phyloP scores from a whole-genome alignment of 768 basidiomycete species.

The Pulveroboletus ravenelii region DNA sequence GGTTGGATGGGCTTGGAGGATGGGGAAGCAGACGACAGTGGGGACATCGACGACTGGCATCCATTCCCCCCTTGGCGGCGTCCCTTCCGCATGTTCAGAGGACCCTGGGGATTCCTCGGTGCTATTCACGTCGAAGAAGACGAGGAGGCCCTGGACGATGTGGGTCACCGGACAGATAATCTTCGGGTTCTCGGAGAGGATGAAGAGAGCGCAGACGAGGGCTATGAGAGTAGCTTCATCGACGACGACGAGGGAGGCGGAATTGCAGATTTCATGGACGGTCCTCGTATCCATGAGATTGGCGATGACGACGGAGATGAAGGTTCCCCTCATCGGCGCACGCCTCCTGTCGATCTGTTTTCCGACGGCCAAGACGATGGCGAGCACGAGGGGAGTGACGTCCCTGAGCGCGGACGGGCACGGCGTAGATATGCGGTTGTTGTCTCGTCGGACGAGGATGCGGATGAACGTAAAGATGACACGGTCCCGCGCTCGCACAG shows the following conservation, averaged over 20 bases:
- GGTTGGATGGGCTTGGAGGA: conserved; percentile 31
- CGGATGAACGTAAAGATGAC: conserved; percentile 2
- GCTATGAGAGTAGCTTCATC: conserved; percentile 54
- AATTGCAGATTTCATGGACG: not conserved
- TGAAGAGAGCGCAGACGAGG: conserved; percentile 32
- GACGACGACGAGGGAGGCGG: conserved; percentile 37
- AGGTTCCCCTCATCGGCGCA: not conserved
- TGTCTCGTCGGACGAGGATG: conserved; percentile 20
- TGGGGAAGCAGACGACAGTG: conserved; percentile 33
- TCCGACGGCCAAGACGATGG: conserved; percentile 14
- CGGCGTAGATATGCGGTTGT: not conserved
- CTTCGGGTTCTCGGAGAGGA: conserved; percentile 9
- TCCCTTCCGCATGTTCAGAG: conserved; percentile 12
- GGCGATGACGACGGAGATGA: conserved; percentile 11
- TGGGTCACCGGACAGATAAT: not conserved
- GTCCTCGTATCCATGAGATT: conserved; percentile 25
- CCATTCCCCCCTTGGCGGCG: conserved; percentile 17
- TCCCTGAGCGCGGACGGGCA: not conserved
- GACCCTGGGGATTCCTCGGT: conserved; percentile 15
- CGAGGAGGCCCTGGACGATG: conserved; percentile 12
- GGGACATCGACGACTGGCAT: conserved; percentile 21
- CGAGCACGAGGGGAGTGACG: not conserved
- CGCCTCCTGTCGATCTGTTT: not conserved
- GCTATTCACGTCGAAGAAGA: conserved; percentile 21
- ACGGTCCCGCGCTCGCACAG: not conserved